Conservation (phyloP, 2,329 filamentous ascomycete species). For the Aspergillus candidus region DNA sequence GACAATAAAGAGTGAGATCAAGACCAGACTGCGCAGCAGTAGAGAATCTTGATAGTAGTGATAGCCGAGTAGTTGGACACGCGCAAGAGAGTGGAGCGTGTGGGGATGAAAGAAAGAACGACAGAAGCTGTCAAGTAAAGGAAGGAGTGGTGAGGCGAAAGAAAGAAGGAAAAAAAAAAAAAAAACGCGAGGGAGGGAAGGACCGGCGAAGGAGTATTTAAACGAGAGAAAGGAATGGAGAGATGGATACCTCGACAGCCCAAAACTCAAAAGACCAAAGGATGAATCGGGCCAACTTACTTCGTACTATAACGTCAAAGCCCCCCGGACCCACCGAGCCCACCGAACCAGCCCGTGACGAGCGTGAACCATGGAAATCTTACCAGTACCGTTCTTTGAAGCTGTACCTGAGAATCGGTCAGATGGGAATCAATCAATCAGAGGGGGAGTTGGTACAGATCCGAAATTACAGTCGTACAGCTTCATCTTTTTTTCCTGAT, state of each 20-base stretch:
- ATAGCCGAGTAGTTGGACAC: no score
- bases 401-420: no score
- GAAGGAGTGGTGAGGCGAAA: conserved; percentile 2
- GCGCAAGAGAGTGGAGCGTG: conserved; percentile 8
- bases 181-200: neutral
- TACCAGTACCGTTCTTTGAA: no score
- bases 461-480: no score
- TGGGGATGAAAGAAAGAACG: conserved; percentile 12
- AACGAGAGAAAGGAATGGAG: conserved; percentile 1
- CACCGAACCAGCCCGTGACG: no score
- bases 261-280: neutral
- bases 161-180: neutral
- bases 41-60: neutral
- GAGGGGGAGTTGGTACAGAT: no score
- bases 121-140: conserved; percentile 12
- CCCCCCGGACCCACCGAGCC: no score
- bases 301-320: no score
- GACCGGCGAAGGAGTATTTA: neutral
- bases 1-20: conserved; percentile 7
- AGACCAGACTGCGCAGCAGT: conserved; percentile 18
- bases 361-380: no score
- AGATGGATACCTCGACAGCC: neutral
- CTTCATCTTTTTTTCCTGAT: no score
- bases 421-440: no score
- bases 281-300: no score